These are phyloP conservation scores for Raphanus hybrid DNA, from an alignment of 441 rosid species.

Conservation along the genomic window DNA sequence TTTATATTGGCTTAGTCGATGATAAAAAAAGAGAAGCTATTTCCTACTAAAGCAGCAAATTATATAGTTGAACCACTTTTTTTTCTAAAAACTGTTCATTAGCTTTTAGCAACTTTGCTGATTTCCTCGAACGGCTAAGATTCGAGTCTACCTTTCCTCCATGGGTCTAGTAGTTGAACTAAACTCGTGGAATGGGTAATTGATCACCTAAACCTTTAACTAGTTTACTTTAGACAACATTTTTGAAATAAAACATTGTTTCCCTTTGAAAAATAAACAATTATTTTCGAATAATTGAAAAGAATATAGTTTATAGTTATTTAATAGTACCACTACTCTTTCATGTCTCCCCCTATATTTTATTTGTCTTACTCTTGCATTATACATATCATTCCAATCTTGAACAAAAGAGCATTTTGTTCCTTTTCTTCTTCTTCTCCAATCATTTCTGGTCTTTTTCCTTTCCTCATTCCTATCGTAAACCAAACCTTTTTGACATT, in stretches of 20 bases:
- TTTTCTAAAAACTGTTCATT: neutral
- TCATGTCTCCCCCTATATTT: slow-evolving; percentile 37
- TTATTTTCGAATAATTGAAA: slow-evolving; percentile 27
- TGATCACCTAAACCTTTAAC: slow-evolving; percentile 37
- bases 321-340: slow-evolving; percentile 39
- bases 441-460: slow-evolving; percentile 1
- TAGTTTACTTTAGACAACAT: slow-evolving; percentile 9
- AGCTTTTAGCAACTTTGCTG: neutral
- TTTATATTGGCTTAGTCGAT: slow-evolving; percentile 16
- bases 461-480: neutral
- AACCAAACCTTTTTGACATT: neutral
- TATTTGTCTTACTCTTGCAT: slow-evolving; percentile 28
- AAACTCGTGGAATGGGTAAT: slow-evolving; percentile 31
- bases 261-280: slow-evolving; percentile 3
- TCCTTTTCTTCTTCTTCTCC: slow-evolving; percentile 27
- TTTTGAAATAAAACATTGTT: neutral
- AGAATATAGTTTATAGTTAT: slow-evolving; percentile 24
- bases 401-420: slow-evolving; percentile 39
- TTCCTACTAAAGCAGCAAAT: neutral
- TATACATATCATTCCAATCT: slow-evolving; percentile 33
- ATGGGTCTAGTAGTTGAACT: slow-evolving; percentile 36
- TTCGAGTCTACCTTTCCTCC: neutral
- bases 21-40: neutral
- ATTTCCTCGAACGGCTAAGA: slow-evolving; percentile 1
- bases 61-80: neutral